Base-by-base conservation (phyloP, 306 rosid genomes). In the Quercus berberidifolia region DNA sequence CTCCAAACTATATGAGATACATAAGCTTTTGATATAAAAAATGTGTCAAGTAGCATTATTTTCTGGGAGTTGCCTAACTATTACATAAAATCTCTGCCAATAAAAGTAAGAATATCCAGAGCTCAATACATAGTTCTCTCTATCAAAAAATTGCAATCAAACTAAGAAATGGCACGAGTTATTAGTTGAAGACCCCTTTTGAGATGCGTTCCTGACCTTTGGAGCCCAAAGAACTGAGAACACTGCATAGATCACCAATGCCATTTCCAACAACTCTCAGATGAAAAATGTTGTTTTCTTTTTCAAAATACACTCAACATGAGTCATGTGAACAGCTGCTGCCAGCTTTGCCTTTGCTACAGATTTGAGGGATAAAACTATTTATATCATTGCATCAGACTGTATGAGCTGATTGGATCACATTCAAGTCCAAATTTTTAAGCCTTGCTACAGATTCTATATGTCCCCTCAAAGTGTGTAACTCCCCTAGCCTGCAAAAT, bases 401-500 rank as follows among this genome's bases (percentile, higher is more conserved):
- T 59, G 96, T 92, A 76, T 92, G 89, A 51, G 96, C 89, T 62
- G 93, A 65, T 82, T 80, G 83, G 73, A 92, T 80, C 25, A 67
- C 30, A 26, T 26, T 76, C 38, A 55, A 71, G 81, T 90, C 92
- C 75, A 92, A 81, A 3, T 88, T 92, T 58, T 92, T 92, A 19
- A 92, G 95, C 84, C 96, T 90, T 59, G 83, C 51, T 23, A 90
- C 91, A 51, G 93, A 92, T 55, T 92, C 93, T 74, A 92, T 79
- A 78, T 92, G 96, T 74, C 97, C 97, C 83, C 87, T 90, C 52
- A 92, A 83, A 19, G 89, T 87, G 86, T 92, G 89, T 5, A 89
- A 56, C 82, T 92, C 96, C 68, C 97, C 90, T 60, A 92, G 82
- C 87, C 97, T 92, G 94, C 85, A 68, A 79, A 74, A 60, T 56